These are phyloP conservation scores for Magnolia kwangsiensis DNA, from an alignment of 164 flowering plant species.

Conservation along the genomic window DNA sequence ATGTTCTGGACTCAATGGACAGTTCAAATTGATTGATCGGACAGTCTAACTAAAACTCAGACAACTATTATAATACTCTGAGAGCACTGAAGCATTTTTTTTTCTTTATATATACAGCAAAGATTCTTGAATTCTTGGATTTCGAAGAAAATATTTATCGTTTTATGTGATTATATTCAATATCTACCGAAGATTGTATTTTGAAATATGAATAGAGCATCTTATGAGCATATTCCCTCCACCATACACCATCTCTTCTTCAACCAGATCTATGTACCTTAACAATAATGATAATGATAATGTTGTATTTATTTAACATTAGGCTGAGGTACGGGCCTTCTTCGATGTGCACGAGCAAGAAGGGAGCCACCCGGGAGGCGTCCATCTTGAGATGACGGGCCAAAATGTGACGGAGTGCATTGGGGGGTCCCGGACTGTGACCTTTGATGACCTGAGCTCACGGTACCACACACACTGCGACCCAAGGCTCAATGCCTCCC, in stretches of 20 bases:
- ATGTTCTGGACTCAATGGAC: too few relatives aligned
- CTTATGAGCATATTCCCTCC: neutral
- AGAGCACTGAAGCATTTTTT: too few relatives aligned
- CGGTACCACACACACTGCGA: slow-evolving; percentile 95
- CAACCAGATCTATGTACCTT: neutral
- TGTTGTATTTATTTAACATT: slow-evolving; percentile 1
- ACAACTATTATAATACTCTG: too few relatives aligned
- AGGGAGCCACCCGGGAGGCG: slow-evolving; percentile 88
- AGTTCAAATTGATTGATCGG: too few relatives aligned
- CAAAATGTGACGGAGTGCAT: slow-evolving; percentile 93
- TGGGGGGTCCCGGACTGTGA: slow-evolving; percentile 84
- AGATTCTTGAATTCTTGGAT: neutral
- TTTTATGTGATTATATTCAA: slow-evolving; percentile 13
- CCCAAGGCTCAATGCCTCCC: slow-evolving; percentile 89
- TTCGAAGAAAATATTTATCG: neutral
- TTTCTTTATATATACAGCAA: neutral
- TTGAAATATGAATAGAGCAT: neutral
- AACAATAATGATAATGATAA: neutral
- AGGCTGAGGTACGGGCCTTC: slow-evolving; percentile 92
- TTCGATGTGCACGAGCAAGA: slow-evolving; percentile 95
- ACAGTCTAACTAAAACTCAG: too few relatives aligned
- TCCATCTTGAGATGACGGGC: slow-evolving; percentile 91
- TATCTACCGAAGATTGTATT: neutral
- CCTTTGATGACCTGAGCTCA: slow-evolving; percentile 74
- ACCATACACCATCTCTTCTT: neutral